Conservation (phyloP, 345 rosid genomes). For the Raphanus raphanistrum region DNA sequence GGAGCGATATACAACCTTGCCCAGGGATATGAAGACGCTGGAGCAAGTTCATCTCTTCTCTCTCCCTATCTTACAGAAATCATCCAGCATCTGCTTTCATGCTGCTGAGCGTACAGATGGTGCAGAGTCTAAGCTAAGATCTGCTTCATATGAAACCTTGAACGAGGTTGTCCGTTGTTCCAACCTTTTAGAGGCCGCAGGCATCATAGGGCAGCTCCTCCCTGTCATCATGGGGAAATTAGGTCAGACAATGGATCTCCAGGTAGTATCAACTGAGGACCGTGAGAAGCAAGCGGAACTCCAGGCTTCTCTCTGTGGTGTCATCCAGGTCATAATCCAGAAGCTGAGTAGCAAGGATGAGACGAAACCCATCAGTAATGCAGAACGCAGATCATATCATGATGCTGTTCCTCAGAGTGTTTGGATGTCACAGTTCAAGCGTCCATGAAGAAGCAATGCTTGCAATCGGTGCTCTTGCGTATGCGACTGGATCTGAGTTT, state of each 20-base stretch:
- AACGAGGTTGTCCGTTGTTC: slow-evolving; percentile 91
- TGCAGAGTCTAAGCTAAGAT: slow-evolving; percentile 67
- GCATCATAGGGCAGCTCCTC: slow-evolving; percentile 67
- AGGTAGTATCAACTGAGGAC: slow-evolving; percentile 69
- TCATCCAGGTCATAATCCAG: slow-evolving; percentile 92
- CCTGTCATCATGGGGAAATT: slow-evolving; percentile 75
- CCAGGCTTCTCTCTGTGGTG: slow-evolving; percentile 92
- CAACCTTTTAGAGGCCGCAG: slow-evolving; percentile 60
- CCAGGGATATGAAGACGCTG: slow-evolving; percentile 88
- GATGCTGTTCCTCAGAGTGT: slow-evolving; percentile 75
- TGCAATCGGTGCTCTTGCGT: slow-evolving; percentile 94
- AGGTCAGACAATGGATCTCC: slow-evolving; percentile 71
- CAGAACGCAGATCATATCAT: slow-evolving; percentile 85
- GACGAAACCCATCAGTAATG: slow-evolving; percentile 57
- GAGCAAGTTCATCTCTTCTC: slow-evolving; percentile 60
- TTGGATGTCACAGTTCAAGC: slow-evolving; percentile 88
- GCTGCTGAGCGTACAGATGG: slow-evolving; percentile 80
- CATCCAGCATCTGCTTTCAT: slow-evolving; percentile 55
- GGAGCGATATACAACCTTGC: slow-evolving; percentile 89
- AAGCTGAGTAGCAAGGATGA: slow-evolving; percentile 67
- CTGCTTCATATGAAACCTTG: slow-evolving; percentile 86
- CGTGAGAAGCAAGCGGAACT: slow-evolving; percentile 90
- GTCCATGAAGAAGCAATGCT: slow-evolving; percentile 99
- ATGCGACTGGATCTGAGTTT: slow-evolving; percentile 81
- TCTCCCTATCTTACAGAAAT: slow-evolving; percentile 71